Conservation (phyloP, 768 basidiomycete species). For the Scleroderma bovista region DNA sequence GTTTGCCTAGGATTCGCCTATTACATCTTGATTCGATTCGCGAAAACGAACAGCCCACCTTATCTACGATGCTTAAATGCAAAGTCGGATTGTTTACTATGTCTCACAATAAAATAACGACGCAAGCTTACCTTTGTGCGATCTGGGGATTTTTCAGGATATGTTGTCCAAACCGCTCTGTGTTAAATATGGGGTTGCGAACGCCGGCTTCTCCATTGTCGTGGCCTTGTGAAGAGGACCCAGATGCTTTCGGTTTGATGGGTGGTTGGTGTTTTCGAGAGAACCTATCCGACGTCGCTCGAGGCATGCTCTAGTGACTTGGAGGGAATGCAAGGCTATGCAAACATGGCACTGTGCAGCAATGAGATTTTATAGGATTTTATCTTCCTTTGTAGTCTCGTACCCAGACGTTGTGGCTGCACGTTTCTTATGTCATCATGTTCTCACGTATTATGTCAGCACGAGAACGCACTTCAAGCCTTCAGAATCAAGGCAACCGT, state of each 20-base stretch:
- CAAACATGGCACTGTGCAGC: too few relatives aligned
- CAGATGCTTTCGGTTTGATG: constrained; percentile 34
- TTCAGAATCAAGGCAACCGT: too few relatives aligned
- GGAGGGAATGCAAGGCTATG: too few relatives aligned
- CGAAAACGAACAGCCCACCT: constrained; percentile 30
- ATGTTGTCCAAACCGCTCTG: constrained; percentile 94
- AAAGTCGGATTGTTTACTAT: constrained; percentile 1
- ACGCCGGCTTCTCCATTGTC: constrained; percentile 38
- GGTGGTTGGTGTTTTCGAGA: constrained; percentile 61
- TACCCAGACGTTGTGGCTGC: too few relatives aligned
- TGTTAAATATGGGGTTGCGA: constrained; percentile 91
- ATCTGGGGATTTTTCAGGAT: constrained; percentile 92
- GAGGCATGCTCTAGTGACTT: too few relatives aligned
- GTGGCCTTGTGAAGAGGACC: constrained; percentile 35
- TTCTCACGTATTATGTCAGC: too few relatives aligned
- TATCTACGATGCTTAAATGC: constrained; percentile 57
- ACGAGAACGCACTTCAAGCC: too few relatives aligned
- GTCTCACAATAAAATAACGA: constrained; percentile 19
- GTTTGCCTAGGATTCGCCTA: constrained; percentile 56
- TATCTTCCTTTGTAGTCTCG: too few relatives aligned
- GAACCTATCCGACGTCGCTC: constrained; percentile 73
- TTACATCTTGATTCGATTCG: not conserved
- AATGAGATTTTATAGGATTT: too few relatives aligned
- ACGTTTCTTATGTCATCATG: too few relatives aligned
- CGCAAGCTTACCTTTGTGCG: constrained; percentile 69